These are phyloP conservation scores for Brachypodium distachyon DNA, from an alignment of 202 grass and related monocot species.

Conservation along the genomic window DNA sequence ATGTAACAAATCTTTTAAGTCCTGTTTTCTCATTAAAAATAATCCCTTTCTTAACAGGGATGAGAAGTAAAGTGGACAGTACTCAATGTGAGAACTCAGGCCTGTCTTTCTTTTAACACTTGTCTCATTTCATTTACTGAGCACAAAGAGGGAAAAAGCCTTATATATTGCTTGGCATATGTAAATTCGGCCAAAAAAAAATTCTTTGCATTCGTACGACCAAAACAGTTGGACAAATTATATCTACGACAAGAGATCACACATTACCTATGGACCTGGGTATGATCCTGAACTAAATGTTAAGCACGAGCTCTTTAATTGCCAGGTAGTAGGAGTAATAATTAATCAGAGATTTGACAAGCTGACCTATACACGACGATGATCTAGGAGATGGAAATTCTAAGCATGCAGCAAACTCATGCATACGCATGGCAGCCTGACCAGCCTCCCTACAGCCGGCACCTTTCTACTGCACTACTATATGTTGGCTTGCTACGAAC, in stretches of 20 bases:
- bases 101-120: too few species aligned
- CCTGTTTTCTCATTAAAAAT: too few species aligned
- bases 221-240: too few species aligned
- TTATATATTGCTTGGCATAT: neutral
- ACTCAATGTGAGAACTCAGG: too few species aligned
- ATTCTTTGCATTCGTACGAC: too few species aligned
- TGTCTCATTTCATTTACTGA: too few species aligned
- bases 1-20: too few species aligned
- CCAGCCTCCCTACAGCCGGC: too few species aligned
- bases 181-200: neutral
- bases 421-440: neutral
- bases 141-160: too few species aligned
- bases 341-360: neutral
- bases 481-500: conserved; percentile 25
- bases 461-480: neutral
- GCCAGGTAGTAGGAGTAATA: neutral
- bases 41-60: too few species aligned
- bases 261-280: neutral
- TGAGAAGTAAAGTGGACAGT: too few species aligned
- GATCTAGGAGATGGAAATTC: neutral
- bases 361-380: neutral
- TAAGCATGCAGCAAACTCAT: neutral
- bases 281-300: neutral
- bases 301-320: neutral
- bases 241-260: neutral